Evolutionary conservation across 805 yeast genomes (phyloP).

Genomic region (Hermanozyma aechmeae): DNA sequence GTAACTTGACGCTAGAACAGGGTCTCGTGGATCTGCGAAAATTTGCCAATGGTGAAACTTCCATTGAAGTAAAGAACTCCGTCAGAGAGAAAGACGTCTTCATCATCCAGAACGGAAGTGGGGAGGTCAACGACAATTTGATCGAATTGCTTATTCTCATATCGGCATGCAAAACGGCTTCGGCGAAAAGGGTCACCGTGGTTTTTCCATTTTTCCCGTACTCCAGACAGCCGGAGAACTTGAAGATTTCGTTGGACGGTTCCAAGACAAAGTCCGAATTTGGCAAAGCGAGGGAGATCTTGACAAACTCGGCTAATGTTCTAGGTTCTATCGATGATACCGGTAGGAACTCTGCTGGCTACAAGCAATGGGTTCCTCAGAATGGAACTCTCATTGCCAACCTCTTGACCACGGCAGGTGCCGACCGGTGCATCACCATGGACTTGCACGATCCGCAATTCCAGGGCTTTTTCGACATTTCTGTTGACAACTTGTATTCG

Average conservation of each 20-base stretch:
- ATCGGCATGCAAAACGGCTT: slow-evolving; percentile 88
- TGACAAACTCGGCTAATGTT: slow-evolving; percentile 22
- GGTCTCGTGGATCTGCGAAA: slow-evolving; percentile 59
- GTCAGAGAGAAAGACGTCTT: slow-evolving; percentile 96
- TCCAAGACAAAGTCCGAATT: slow-evolving; percentile 1
- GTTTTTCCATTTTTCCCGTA: slow-evolving; percentile 92
- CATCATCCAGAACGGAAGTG: slow-evolving; percentile 80
- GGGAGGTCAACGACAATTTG: slow-evolving; percentile 79
- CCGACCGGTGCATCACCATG: slow-evolving; percentile 95
- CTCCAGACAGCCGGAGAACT: slow-evolving; percentile 91
- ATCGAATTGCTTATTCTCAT: slow-evolving; percentile 76
- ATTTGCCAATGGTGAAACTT: slow-evolving; percentile 86
- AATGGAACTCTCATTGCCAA: slow-evolving; percentile 89
- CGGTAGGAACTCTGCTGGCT: slow-evolving; percentile 51
- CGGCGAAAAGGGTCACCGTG: slow-evolving; percentile 82
- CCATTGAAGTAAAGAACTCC: slow-evolving; percentile 75
- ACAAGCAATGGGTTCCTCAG: slow-evolving; percentile 93
- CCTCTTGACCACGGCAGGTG: slow-evolving; percentile 83
- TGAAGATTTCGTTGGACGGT: slow-evolving; percentile 19
- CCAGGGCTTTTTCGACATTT: slow-evolving; percentile 94
- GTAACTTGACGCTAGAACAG: slow-evolving; percentile 61
- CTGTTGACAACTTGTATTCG: slow-evolving; percentile 89
- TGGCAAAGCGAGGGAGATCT: slow-evolving; percentile 16
- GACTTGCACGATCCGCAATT: slow-evolving; percentile 97
- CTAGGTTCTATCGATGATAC: slow-evolving; percentile 24